These are phyloP conservation scores for Sarocladium kiliense DNA, from an alignment of 2,329 filamentous ascomycete genomes.

Conservation along the genomic window DNA sequence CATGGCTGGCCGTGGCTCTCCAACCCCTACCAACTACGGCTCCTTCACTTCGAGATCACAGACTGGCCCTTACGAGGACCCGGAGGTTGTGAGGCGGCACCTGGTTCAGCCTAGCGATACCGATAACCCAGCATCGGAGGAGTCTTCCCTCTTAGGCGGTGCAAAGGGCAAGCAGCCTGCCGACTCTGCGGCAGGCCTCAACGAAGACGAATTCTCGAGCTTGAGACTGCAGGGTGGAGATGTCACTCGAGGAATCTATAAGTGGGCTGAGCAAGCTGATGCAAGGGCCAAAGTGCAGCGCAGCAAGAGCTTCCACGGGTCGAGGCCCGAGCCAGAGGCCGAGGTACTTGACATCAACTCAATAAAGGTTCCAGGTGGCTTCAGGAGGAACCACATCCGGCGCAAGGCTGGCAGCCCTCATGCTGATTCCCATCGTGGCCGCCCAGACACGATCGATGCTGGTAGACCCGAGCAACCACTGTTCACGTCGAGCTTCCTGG, in stretches of 20 bases:
- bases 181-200: conserved; percentile 31
- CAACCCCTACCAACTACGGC: conserved; percentile 70
- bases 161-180: conserved; percentile 54
- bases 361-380: conserved; percentile 91
- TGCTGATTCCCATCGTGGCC: conserved; percentile 14
- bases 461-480: conserved; percentile 40
- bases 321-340: conserved; percentile 72
- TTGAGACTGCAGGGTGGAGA: conserved; percentile 90
- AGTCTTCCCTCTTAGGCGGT: conserved; percentile 35
- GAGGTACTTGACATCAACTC: conserved; percentile 80
- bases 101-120: conserved; percentile 64
- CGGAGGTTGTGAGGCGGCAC: conserved; percentile 87
- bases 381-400: conserved; percentile 83
- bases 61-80: conserved; percentile 70
- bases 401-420: conserved; percentile 63
- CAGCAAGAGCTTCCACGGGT: conserved; percentile 82
- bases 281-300: conserved; percentile 63
- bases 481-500: conserved; percentile 88
- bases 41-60: conserved; percentile 72
- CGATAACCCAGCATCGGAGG: conserved; percentile 38
- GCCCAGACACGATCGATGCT: conserved; percentile 3
- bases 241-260: conserved; percentile 90
- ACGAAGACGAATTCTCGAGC: conserved; percentile 87
- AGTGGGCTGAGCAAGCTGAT: conserved; percentile 89
- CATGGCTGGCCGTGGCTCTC: conserved; percentile 34